phyloP scores from a whole-genome alignment of 2,329 filamentous ascomycete genomes.

The Scytalidium lignicola region DNA sequence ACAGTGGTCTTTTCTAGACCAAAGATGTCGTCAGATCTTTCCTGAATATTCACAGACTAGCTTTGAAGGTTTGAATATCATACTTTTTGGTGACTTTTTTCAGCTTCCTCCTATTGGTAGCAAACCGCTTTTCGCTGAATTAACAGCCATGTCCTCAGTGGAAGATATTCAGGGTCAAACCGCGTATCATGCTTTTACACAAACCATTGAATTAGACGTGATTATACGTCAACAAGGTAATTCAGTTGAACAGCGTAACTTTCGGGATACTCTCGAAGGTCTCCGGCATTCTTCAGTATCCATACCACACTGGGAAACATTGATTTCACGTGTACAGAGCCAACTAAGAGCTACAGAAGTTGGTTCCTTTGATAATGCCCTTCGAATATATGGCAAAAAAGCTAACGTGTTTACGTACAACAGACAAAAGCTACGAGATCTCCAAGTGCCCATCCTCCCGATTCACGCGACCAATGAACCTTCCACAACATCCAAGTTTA shows the following conservation, averaged over 20 bases:
- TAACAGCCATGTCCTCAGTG: neutral
- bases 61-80: conserved; percentile 7
- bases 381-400: conserved; percentile 6
- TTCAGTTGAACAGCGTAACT: conserved; percentile 4
- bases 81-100: conserved; percentile 10
- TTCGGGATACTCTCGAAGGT: conserved; percentile 2
- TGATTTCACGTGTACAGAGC: conserved; percentile 6
- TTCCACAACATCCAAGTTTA: conserved; percentile 2
- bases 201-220: too few relatives aligned
- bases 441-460: too few relatives aligned
- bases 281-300: conserved; percentile 2
- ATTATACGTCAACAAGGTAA: conserved; percentile 8
- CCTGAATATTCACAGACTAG: too few relatives aligned
- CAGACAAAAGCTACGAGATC: too few relatives aligned
- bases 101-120: conserved; percentile 5
- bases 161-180: too few relatives aligned
- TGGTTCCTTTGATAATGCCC: conserved; percentile 3
- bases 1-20: too few relatives aligned
- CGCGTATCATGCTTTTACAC: too few relatives aligned
- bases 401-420: neutral
- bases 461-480: conserved; percentile 1
- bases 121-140: conserved; percentile 1
- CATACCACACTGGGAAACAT: conserved; percentile 2
- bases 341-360: too few relatives aligned
- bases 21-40: too few relatives aligned